phyloP scores from a whole-genome alignment of 2,329 filamentous ascomycete genomes.

The Blumeria graminis region DNA sequence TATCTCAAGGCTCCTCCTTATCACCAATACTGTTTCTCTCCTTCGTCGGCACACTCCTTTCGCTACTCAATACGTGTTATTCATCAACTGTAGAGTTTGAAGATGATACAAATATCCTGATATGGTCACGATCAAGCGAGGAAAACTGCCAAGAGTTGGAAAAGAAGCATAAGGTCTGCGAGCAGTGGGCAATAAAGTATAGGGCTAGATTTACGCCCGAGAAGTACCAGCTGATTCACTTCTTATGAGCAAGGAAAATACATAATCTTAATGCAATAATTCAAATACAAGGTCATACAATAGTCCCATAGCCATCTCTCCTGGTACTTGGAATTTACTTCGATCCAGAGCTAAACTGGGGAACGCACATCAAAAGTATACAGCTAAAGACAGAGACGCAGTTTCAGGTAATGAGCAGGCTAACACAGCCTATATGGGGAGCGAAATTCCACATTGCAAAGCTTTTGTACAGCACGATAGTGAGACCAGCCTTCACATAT shows the following conservation, averaged over 20 bases:
- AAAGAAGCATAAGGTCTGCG: neutral
- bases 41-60: neutral
- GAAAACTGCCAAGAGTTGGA: neutral
- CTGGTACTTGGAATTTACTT: neutral
- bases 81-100: neutral
- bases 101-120: neutral
- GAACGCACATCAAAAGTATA: neutral
- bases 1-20: neutral
- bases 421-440: neutral
- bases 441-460: neutral
- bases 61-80: neutral
- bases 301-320: neutral
- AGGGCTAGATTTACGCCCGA: neutral
- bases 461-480: neutral
- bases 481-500: neutral
- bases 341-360: neutral
- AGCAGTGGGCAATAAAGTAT: neutral
- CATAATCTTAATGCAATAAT: neutral
- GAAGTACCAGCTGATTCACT: neutral
- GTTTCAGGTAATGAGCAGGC: neutral
- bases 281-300: neutral
- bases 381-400: neutral
- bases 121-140: neutral
- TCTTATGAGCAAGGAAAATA: neutral
- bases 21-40: neutral